phyloP scores from a whole-genome alignment of 345 rosid genomes.

The Gossypioides kirkii region DNA sequence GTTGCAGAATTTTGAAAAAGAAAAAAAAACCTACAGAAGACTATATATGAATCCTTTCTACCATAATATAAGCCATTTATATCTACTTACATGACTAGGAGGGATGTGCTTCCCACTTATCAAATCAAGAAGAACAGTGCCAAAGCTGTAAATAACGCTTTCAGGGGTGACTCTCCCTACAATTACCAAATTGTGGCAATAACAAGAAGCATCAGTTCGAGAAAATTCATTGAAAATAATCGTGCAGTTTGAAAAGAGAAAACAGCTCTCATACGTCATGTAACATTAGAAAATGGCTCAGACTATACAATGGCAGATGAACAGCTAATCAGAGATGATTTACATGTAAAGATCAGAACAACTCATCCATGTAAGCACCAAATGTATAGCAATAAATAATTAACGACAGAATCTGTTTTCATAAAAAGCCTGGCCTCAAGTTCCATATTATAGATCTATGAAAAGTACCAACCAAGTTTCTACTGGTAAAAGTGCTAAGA shows the following conservation, averaged over 20 bases:
- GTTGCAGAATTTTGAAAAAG: not conserved
- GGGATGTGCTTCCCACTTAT: conserved; percentile 98
- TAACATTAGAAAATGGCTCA: not conserved
- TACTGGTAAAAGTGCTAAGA: not conserved
- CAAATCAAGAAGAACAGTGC: conserved; percentile 87
- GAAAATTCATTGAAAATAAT: not conserved
- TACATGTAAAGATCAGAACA: not conserved
- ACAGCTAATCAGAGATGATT: not conserved
- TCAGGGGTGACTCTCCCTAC: conserved; percentile 91
- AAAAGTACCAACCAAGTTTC: not conserved
- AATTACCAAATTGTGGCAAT: too few species aligned
- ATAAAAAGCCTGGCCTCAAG: not conserved
- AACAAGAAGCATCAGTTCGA: conserved; percentile 6
- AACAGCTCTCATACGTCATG: not conserved
- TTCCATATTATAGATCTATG: not conserved
- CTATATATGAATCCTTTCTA: not conserved
- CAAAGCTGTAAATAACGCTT: conserved; percentile 93
- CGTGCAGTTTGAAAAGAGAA: not conserved
- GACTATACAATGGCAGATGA: not conserved
- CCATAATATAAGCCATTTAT: not conserved
- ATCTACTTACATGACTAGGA: conserved; percentile 78
- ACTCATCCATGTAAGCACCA: not conserved
- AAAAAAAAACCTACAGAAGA: not conserved
- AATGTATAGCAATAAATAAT: not conserved
- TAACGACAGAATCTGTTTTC: not conserved